phyloP scores from a whole-genome alignment of 1,284 basidiomycete genomes.

The Ustilago crameri region DNA sequence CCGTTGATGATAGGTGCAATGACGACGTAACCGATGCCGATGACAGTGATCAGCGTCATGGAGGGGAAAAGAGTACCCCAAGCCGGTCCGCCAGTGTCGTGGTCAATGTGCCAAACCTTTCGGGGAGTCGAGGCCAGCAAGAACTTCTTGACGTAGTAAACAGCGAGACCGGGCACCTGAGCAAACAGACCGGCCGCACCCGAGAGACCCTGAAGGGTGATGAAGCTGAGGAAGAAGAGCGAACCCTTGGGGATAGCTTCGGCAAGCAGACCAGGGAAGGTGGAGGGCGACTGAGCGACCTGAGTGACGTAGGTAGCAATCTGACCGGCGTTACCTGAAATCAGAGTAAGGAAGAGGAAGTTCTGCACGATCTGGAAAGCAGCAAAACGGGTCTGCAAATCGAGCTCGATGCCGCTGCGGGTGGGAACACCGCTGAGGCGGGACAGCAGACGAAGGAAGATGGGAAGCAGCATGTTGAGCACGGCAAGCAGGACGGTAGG shows the following conservation, averaged over 20 bases:
- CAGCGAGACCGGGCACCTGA: slow-evolving; percentile 78
- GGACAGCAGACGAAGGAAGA: slow-evolving; percentile 80
- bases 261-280: slow-evolving; percentile 63
- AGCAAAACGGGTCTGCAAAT: slow-evolving; percentile 90
- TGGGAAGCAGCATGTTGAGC: slow-evolving; percentile 90
- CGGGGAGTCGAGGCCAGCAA: slow-evolving; percentile 91
- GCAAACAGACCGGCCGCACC: slow-evolving; percentile 81
- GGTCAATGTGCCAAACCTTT: slow-evolving; percentile 81
- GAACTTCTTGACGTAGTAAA: slow-evolving; percentile 87
- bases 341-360: slow-evolving; percentile 65
- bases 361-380: slow-evolving; percentile 77
- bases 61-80: slow-evolving; percentile 80
- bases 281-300: slow-evolving; percentile 33
- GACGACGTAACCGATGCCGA: slow-evolving; percentile 76
- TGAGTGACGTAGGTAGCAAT: slow-evolving; percentile 44
- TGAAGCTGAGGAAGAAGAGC: slow-evolving; percentile 91
- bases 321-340: slow-evolving; percentile 55
- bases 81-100: slow-evolving; percentile 74
- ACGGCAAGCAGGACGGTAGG: slow-evolving; percentile 85
- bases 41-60: slow-evolving; percentile 61
- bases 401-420: slow-evolving; percentile 83
- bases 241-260: slow-evolving; percentile 82
- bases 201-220: slow-evolving; percentile 69
- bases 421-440: slow-evolving; percentile 84
- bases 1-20: slow-evolving; percentile 95